Conservation (phyloP, 495 filamentous ascomycete genomes). For the Aspergillus bridgeri region DNA sequence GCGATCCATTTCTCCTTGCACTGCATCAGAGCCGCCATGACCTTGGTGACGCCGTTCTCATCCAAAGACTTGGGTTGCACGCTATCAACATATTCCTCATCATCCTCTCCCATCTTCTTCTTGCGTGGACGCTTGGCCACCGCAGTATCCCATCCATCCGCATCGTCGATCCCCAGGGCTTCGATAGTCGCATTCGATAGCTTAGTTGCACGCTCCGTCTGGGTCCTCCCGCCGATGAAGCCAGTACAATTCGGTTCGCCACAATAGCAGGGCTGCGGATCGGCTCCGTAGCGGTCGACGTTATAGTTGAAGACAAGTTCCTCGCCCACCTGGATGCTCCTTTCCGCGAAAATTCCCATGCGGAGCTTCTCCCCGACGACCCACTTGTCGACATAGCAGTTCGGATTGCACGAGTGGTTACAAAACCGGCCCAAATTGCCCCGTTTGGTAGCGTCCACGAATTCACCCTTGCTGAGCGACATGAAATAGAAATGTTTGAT, state of each 20-base stretch:
- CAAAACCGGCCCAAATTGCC: conserved; percentile 96
- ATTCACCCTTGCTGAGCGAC: conserved; percentile 94
- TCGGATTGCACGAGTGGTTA: conserved; percentile 98
- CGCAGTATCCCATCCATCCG: conserved; percentile 84
- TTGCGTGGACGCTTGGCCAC: conserved; percentile 85
- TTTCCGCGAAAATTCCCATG: conserved; percentile 97
- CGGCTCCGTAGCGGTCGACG: conserved; percentile 94
- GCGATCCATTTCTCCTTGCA: conserved; percentile 99
- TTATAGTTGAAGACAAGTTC: conserved; percentile 99
- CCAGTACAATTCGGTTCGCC: conserved; percentile 92
- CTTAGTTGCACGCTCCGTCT: conserved; percentile 93
- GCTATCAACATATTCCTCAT: conserved; percentile 95
- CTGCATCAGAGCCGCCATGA: conserved; percentile 98
- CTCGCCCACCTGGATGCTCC: conserved; percentile 81
- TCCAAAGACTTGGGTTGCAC: conserved; percentile 79
- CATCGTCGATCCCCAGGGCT: conserved; percentile 92
- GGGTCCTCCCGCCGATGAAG: conserved; percentile 95
- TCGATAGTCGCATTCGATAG: conserved; percentile 87
- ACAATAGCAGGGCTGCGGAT: conserved; percentile 96
- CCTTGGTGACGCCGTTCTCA: conserved; percentile 87
- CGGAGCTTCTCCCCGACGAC: conserved; percentile 96
- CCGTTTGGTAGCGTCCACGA: conserved; percentile 96
- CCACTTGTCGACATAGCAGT: conserved; percentile 99
- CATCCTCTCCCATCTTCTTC: conserved; percentile 91
- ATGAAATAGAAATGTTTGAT: conserved; percentile 99